Evolutionary conservation across 108 stramenopile species (phyloP), one percentile per base, ranked within the genome.

Genomic region (Cyclotella cryptica): DNA sequence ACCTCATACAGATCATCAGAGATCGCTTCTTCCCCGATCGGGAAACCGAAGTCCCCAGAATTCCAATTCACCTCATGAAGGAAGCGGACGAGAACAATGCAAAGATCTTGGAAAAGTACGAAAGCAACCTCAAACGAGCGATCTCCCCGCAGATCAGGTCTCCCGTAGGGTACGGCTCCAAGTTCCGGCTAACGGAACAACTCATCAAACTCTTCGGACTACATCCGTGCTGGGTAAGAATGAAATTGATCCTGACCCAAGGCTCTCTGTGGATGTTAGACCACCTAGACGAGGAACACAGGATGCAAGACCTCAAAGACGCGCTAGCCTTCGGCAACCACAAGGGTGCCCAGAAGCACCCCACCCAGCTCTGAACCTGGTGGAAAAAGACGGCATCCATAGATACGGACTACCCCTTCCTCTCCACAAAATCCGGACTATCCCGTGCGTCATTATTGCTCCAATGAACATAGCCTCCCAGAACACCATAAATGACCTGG

Each of bases 311-410:
- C 47, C 9, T 49, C 2, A 9, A 49, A n/a, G 47, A 49, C 1
- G 35, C 35, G 6, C 6, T 35, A 35, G 6, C 35, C 2, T 35
- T 35, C 35, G 35, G 35, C 2, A 35, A 75, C 27, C 66, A 75
- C 74, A 75, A 75, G 27, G 66, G 53, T 17, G 74, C 74, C 26
- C 12, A 15, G 12, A 39, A 75, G 3, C 19, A 75, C 3, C 46
- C 30, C 3, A 47, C 24, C 1, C 66, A 54, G 1, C 65, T 75
- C 47, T 0, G n/a, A 24, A 24, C 3, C 47, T 75, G 24, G 14
- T 75, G 18, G 19, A 15, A 10, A 54, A 75, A 5, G 22, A 51
- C 8, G 35, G 2, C 6, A 35, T 35, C 2, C 35, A 35, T 35
- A 6, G 35, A 6, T 35, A 35, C 35, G 6, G 35, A 5, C 35